These are phyloP conservation scores for Forsythia viridissima DNA, from an alignment of 257 asterid species.

Conservation along the genomic window DNA sequence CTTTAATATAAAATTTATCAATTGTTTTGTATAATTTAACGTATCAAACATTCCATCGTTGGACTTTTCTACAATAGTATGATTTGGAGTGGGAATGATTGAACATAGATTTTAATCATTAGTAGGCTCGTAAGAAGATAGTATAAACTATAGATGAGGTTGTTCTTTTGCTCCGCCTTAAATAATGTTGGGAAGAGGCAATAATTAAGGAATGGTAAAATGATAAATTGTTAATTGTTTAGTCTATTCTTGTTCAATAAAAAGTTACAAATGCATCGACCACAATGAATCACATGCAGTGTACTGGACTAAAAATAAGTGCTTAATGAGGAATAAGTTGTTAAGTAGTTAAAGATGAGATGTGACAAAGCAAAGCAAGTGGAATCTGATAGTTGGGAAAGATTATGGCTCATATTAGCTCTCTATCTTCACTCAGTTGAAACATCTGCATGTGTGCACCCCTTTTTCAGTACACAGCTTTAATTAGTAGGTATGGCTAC, in stretches of 20 bases:
- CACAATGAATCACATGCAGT: not conserved
- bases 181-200: not conserved
- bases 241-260: not conserved
- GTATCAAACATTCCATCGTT: not conserved
- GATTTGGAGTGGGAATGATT: too few species aligned
- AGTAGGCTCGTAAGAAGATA: not conserved
- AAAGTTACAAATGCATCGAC: not conserved
- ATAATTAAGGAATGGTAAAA: not conserved
- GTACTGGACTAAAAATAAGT: not conserved
- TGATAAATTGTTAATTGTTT: not conserved
- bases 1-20: not conserved
- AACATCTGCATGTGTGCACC: not conserved
- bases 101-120: too few species aligned
- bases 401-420: slow-evolving; percentile 2
- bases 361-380: not conserved
- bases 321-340: not conserved
- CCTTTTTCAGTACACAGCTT: slow-evolving; percentile 14
- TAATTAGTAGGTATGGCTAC: slow-evolving; percentile 18
- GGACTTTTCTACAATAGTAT: not conserved
- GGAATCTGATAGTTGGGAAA: not conserved
- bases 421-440: slow-evolving; percentile 1
- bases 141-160: not conserved
- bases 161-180: not conserved
- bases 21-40: not conserved
- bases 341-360: not conserved